Evolutionary conservation across 2,329 filamentous ascomycete species (phyloP).

Genomic region (Pezicula radicicola): DNA sequence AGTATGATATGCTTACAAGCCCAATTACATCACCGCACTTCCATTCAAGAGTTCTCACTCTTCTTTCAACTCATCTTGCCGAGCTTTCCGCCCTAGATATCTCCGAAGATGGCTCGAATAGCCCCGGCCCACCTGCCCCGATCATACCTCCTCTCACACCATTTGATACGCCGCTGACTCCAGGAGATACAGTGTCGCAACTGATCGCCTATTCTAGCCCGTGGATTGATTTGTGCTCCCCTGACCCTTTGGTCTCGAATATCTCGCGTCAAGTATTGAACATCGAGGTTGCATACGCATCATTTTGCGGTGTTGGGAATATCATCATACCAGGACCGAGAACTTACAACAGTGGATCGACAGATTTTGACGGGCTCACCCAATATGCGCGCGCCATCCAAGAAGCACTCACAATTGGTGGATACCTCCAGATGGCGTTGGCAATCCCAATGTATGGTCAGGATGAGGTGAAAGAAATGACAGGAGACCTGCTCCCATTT

Average conservation of each 20-base stretch:
- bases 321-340: constrained; percentile 79
- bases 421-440: constrained; percentile 76
- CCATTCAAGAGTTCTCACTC: constrained; percentile 61
- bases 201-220: constrained; percentile 78
- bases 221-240: constrained; percentile 88
- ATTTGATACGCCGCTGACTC: constrained; percentile 73
- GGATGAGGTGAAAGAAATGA: constrained; percentile 44
- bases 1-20: constrained; percentile 79
- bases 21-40: constrained; percentile 76
- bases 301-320: constrained; percentile 87
- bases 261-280: constrained; percentile 88
- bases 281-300: constrained; percentile 89
- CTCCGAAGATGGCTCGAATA: constrained; percentile 32
- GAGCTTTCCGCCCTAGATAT: constrained; percentile 42
- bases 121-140: constrained; percentile 49
- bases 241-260: constrained; percentile 78
- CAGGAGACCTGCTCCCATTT: constrained; percentile 26
- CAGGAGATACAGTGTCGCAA: constrained; percentile 65
- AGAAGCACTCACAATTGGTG: constrained; percentile 72
- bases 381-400: constrained; percentile 84
- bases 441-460: constrained; percentile 82
- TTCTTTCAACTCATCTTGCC: constrained; percentile 51
- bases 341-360: constrained; percentile 49
- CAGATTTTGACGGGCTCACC: constrained; percentile 49
- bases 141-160: constrained; percentile 70